Percentiles rank a stretch among this genome's conserved stretches.
Evolutionary conservation across 345 rosid genomes (phyloP).

Genomic region (Moricandia moricandioides): DNA sequence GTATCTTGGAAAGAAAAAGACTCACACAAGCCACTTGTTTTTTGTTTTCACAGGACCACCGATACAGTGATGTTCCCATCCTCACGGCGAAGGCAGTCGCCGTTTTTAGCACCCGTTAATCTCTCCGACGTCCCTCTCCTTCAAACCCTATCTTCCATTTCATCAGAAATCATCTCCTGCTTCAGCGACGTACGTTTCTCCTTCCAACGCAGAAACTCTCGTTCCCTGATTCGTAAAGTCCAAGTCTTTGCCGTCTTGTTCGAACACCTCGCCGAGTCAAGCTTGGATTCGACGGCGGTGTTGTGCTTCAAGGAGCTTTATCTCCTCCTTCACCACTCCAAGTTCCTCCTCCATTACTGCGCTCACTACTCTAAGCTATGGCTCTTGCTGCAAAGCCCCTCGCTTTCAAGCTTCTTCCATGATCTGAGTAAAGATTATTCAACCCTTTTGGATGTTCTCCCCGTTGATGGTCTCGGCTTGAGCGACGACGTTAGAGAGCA

Average conservation of each 20-base stretch:
- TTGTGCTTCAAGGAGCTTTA: constrained; percentile 75
- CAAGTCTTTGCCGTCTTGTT: constrained; percentile 54
- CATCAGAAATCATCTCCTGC: constrained; percentile 48
- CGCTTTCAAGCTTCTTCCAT: constrained; percentile 73
- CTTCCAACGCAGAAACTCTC: constrained; percentile 69
- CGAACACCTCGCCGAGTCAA: constrained; percentile 58
- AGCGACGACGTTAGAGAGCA: constrained; percentile 73
- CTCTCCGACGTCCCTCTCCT: constrained; percentile 56
- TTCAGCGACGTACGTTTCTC: constrained; percentile 42
- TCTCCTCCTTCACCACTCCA: constrained; percentile 66
- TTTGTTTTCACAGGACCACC: constrained; percentile 48
- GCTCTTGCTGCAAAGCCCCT: constrained; percentile 64
- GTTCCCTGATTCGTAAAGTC: constrained; percentile 60
- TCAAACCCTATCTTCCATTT: constrained; percentile 50
- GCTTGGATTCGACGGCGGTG: constrained; percentile 30
- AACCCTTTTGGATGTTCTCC: constrained; percentile 83
- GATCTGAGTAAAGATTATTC: constrained; percentile 67
- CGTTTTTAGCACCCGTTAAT: constrained; percentile 68
- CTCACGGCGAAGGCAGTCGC: constrained; percentile 57
- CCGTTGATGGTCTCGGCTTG: constrained; percentile 43
- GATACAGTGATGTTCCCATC: constrained; percentile 66
- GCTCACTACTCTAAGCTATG: constrained; percentile 69
- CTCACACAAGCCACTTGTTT: neutral
- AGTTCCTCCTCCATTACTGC: constrained; percentile 69
- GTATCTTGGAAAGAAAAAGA: neutral